Base-by-base conservation (phyloP, 108 stramenopile genomes). In the Epipyxis sp. region DNA sequence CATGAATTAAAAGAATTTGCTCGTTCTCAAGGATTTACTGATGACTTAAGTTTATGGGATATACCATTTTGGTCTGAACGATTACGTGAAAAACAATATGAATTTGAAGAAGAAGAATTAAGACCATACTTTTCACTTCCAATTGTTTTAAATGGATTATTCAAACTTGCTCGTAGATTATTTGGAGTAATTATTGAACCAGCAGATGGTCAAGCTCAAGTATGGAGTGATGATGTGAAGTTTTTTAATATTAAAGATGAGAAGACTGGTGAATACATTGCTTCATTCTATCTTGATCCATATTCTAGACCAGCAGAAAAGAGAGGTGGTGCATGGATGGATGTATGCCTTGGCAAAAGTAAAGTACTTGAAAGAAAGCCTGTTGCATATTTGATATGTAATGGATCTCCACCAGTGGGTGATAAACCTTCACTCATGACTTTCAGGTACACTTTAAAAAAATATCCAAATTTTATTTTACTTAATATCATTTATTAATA, bases 331-430 rank as follows among this genome's bases (percentile, higher is more conserved):
- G 86, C 86, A 13, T 88, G 86, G 86, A 85, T 86, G 87, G 95
- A 87, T 78, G 92, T 91, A 62, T 96, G 97, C 81, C 80, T 94
- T 62, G 95, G 95, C 29, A 94, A 95, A 76, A 88, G 87, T 29
- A 84, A 91, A 45, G 95, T 92, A 6, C 74, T 91, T 1, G 82
- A 84, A 3, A 85, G 92, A 46, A 81, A 90, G 59, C 96, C 98
- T 1, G 95, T 97, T 16, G 98, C 98, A 0, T 95, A 99, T 87
- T 80, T 99, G 69, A 97, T 95, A 1, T 97, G 96, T 91, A 99
- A 99, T 76, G 97, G 96, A n/a, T 91, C 92, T 44, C 96, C 96
- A 37, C 98, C 96, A 16, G 92, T 97, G 20, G 95, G 91, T 27
- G 88, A 91, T 43, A 92, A 88, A 77, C 98, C 98, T 27, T 91